A percentile compares a stretch with the other conserved stretches of the same genome.
phyloP scores from a whole-genome alignment of 768 basidiomycete genomes.

The Phanerochaete sordida region DNA sequence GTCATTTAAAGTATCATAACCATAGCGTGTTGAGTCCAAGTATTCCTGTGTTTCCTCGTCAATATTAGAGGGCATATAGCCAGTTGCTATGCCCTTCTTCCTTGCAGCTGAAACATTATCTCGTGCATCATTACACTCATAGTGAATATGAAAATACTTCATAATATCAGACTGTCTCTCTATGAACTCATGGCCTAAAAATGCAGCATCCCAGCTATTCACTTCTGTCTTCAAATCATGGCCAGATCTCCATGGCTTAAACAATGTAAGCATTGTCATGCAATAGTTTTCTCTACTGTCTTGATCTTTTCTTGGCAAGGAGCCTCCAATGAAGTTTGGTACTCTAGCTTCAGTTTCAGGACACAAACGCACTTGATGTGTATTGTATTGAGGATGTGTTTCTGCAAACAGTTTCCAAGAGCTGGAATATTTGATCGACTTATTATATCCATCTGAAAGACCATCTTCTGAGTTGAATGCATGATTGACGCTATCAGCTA shows the following conservation, averaged over 20 bases:
- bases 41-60: not conserved
- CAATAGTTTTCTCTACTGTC: constrained; percentile 13
- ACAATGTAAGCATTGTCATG: constrained; percentile 19
- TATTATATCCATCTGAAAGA: too few species aligned
- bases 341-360: constrained; percentile 7
- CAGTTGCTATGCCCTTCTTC: not conserved
- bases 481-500: too few species aligned
- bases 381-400: constrained; percentile 16
- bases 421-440: not conserved
- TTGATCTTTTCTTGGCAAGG: constrained; percentile 26
- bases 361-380: constrained; percentile 18
- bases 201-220: not conserved
- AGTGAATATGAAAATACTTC: constrained; percentile 25
- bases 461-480: too few species aligned
- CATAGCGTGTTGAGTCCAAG: not conserved
- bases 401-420: not conserved
- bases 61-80: not conserved
- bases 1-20: not conserved
- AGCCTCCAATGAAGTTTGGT: constrained; percentile 28
- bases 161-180: constrained; percentile 15
- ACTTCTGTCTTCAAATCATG: not conserved
- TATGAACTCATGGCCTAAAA: not conserved
- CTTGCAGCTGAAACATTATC: constrained; percentile 29
- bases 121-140: constrained; percentile 34
- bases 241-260: not conserved